A percentile compares a stretch with the other conserved stretches of the same genome.
These are phyloP conservation scores for Macrocybe gigantea DNA, from an alignment of 768 basidiomycete species.

Conservation along the genomic window DNA sequence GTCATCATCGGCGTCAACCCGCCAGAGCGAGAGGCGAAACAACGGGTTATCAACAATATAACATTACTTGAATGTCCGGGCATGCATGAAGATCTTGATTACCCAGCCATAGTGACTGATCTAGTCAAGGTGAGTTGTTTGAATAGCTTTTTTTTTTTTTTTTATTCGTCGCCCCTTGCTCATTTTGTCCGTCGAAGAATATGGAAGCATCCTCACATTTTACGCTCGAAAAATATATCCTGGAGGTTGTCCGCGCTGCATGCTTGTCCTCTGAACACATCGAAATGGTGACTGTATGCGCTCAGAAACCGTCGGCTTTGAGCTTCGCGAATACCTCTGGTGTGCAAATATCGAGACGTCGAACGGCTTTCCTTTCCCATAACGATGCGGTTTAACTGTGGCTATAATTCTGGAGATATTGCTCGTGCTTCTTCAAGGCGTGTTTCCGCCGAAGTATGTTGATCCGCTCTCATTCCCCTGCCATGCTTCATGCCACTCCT, in stretches of 20 bases:
- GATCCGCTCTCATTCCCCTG: too few relatives aligned
- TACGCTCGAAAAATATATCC: constrained; percentile 56
- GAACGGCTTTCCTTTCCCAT: constrained; percentile 14
- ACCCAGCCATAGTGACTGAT: constrained; percentile 26
- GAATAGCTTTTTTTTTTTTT: not conserved
- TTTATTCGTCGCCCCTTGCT: not conserved
- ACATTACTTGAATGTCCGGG: constrained; percentile 28
- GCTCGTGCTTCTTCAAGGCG: too few relatives aligned
- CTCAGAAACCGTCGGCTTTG: constrained; percentile 69
- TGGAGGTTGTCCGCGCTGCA: constrained; percentile 36
- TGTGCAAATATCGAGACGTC: constrained; percentile 49
- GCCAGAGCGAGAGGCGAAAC: constrained; percentile 60
- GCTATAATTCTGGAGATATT: too few relatives aligned
- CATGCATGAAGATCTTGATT: constrained; percentile 23
- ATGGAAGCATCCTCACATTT: constrained; percentile 46
- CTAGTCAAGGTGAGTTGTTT: constrained; percentile 25
- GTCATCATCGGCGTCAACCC: constrained; percentile 70
- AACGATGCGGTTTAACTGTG: too few relatives aligned
- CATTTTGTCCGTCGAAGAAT: constrained; percentile 25
- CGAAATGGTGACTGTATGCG: constrained; percentile 40
- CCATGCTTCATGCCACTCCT: too few relatives aligned
- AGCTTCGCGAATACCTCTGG: constrained; percentile 61
- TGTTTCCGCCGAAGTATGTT: too few relatives aligned
- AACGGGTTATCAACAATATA: constrained; percentile 55
- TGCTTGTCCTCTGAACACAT: constrained; percentile 26